Conservation (phyloP, 2,329 filamentous ascomycete species). For the Rhynchosporium secalis region DNA sequence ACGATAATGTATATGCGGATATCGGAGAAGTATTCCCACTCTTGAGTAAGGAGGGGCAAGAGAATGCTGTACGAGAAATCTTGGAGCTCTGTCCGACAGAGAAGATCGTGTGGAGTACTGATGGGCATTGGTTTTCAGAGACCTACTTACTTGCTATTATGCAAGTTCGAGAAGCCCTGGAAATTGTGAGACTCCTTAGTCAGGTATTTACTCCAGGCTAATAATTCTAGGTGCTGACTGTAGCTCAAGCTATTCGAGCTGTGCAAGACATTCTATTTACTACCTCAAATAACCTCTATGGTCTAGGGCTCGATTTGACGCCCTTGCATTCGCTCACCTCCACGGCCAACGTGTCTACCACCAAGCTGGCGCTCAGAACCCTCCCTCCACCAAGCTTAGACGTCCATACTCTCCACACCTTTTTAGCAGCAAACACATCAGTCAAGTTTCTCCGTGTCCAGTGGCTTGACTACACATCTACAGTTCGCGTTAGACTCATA, state of each 20-base stretch:
- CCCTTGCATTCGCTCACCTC: constrained; percentile 15
- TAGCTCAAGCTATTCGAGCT: constrained; percentile 61
- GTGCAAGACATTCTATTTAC: constrained; percentile 71
- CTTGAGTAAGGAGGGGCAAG: constrained; percentile 74
- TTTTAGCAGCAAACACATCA: constrained; percentile 50
- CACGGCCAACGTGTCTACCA: constrained; percentile 26
- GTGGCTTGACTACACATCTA: constrained; percentile 78
- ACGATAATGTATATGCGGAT: constrained; percentile 78
- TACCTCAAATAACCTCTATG: constrained; percentile 76
- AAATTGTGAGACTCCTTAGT: constrained; percentile 51
- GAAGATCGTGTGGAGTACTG: constrained; percentile 79
- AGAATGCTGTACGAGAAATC: constrained; percentile 67
- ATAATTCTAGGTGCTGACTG: constrained; percentile 54
- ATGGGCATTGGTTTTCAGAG: constrained; percentile 78
- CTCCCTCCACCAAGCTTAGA: constrained; percentile 26
- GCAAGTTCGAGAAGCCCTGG: constrained; percentile 70
- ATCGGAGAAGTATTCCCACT: constrained; percentile 82
- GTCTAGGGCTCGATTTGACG: constrained; percentile 52
- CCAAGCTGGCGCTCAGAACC: not conserved
- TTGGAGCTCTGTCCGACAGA: constrained; percentile 73
- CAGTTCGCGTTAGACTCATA: constrained; percentile 64
- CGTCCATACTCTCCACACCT: constrained; percentile 39
- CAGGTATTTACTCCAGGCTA: constrained; percentile 1
- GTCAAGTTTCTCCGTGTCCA: constrained; percentile 71
- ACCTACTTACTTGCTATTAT: constrained; percentile 71